Evolutionary conservation across 805 yeast species (phyloP), one percentile per base, ranked within the genome.

Genomic region (Metschnikowia gelsemii): DNA sequence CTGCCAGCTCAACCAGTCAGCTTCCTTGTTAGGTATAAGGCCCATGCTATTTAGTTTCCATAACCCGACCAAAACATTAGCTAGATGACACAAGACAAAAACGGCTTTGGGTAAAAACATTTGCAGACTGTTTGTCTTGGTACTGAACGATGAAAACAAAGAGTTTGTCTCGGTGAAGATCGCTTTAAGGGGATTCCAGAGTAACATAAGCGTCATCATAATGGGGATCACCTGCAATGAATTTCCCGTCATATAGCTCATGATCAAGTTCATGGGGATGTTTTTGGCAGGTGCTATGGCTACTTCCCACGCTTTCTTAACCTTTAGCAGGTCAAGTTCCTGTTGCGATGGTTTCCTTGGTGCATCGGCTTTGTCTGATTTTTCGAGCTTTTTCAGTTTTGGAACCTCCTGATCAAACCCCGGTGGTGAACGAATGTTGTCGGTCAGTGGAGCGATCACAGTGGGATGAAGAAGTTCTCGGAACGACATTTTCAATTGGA

Each of bases 1-100:
- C 57, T 89, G 95, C 90, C 95, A 90, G 5, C 88, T 80, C 13
- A 91, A 66, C 98, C 98, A 93, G 59, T 91, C 99, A 50, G 95
- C 83, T 33, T 75, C 75, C 26, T 80, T 83, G 53, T 84, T 87
- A 17, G 99, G 99, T 45, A 91, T 80, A 50, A 91, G 68, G 0
- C 97, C 98, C 96, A 91, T 87, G 17, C 74, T 69, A 52, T 85
- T 80, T 45, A 93, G 66, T 61, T 93, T 93, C 80, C 87, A 89
- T 13, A 89, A 56, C 2, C 97, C 98, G 26, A 88, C 78, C 3
- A 71, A 76, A 65, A 90, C 68, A 38, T 82, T 74, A 4, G 76
- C 73, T 32, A 80, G 34, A 43, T 75, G 77, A 42, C 76, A 73
- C 18, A 65, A 13, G 19, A 70, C 62, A 52, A 65, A 84, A 23